phyloP scores from a whole-genome alignment of 495 filamentous ascomycete species.

The Trichocladium antarcticum region DNA sequence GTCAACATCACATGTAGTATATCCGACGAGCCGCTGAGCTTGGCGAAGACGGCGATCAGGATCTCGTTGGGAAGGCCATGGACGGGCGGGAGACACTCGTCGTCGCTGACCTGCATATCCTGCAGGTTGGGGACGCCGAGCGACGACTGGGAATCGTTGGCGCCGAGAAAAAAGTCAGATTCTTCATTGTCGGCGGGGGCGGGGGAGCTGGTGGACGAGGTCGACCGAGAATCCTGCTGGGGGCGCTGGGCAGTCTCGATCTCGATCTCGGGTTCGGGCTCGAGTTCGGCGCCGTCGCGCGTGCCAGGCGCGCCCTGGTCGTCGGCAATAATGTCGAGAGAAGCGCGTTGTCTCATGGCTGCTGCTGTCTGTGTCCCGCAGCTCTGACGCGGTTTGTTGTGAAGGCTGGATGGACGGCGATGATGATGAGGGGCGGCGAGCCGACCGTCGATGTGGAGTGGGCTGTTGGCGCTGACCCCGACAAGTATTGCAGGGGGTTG shows the following conservation, averaged over 20 bases:
- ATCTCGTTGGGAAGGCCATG: constrained; percentile 84
- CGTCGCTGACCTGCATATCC: constrained; percentile 52
- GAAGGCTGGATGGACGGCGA: neutral
- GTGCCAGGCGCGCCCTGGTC: constrained; percentile 12
- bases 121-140: constrained; percentile 66
- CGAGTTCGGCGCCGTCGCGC: constrained; percentile 4
- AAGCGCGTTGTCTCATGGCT: constrained; percentile 26
- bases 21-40: constrained; percentile 61
- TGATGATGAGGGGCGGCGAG: constrained; percentile 7
- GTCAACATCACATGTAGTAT: constrained; percentile 84
- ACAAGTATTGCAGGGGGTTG: constrained; percentile 15
- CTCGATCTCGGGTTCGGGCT: constrained; percentile 6
- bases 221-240: constrained; percentile 34
- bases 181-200: constrained; percentile 70
- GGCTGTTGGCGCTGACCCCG: constrained; percentile 16
- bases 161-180: constrained; percentile 78
- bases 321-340: constrained; percentile 37
- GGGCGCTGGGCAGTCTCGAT: constrained; percentile 3
- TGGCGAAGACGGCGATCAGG: constrained; percentile 82
- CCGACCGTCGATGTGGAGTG: constrained; percentile 15
- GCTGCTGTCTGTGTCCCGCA: constrained; percentile 10
- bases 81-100: constrained; percentile 60
- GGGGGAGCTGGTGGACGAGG: constrained; percentile 75
- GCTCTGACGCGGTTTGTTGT: constrained; percentile 14
- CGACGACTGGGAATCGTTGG: constrained; percentile 85